phyloP scores from a whole-genome alignment of 129 eudicot genomes.

The Arctium minus region DNA sequence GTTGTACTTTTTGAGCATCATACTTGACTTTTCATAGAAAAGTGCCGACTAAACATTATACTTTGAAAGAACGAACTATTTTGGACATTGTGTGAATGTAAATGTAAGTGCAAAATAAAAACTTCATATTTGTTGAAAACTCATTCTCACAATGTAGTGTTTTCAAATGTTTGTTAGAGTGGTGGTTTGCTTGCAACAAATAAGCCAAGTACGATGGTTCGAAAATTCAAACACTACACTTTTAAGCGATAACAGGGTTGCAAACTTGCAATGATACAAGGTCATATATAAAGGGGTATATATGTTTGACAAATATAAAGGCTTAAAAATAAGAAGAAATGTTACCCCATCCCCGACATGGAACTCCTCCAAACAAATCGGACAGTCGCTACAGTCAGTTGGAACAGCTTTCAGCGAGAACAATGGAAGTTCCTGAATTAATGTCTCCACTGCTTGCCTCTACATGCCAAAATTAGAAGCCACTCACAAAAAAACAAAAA shows the following conservation, averaged over 20 bases:
- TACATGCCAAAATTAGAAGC: constrained; percentile 26
- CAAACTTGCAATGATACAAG: no score
- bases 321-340: background rate
- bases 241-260: background rate
- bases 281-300: no score
- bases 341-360: constrained; percentile 87
- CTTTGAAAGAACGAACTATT: no score
- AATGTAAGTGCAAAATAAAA: no score
- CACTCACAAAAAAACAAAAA: background rate
- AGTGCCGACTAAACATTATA: no score
- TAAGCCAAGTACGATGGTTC: background rate
- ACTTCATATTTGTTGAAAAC: no score
- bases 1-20: no score
- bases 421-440: constrained; percentile 87
- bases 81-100: no score
- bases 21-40: no score
- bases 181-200: background rate
- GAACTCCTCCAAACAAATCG: constrained; percentile 96
- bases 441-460: constrained; percentile 90
- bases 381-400: constrained; percentile 97
- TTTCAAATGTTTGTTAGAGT: background rate
- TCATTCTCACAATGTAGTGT: background rate
- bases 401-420: constrained; percentile 95
- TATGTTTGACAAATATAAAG: background rate
- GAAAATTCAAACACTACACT: background rate